phyloP scores from a whole-genome alignment of 345 rosid species.

The Fremontodendron californicum region DNA sequence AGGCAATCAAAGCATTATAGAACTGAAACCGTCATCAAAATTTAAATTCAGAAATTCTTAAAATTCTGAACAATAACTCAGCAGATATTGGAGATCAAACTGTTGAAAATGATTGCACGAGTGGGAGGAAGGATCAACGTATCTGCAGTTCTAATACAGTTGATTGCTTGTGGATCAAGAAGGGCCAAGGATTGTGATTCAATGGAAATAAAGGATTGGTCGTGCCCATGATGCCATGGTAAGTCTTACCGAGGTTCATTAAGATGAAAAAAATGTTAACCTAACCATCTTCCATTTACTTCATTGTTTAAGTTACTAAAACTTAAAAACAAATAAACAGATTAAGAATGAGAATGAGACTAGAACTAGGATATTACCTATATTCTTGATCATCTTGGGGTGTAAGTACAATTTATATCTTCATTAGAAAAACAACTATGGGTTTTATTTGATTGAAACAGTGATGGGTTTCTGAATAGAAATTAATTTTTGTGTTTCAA shows the following conservation, averaged over 20 bases:
- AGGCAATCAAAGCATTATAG: neutral
- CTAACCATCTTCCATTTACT: too few species aligned
- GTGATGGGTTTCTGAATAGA: neutral
- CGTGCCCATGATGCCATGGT: neutral
- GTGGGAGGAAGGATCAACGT: constrained; percentile 56
- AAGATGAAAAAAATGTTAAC: constrained; percentile 3
- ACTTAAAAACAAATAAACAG: neutral
- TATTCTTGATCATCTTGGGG: neutral
- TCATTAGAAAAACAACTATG: neutral
- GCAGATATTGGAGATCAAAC: constrained; percentile 39
- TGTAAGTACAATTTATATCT: neutral
- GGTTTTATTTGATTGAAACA: too few species aligned
- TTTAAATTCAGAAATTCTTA: constrained; percentile 39
- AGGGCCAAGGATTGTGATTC: constrained; percentile 2
- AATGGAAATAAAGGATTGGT: neutral
- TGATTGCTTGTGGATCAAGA: constrained; percentile 49
- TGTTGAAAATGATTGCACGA: constrained; percentile 25
- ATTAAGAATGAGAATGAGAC: neutral
- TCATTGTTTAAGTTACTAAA: neutral
- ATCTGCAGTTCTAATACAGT: constrained; percentile 43
- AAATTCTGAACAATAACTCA: constrained; percentile 15
- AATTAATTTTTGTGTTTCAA: neutral
- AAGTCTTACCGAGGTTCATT: neutral
- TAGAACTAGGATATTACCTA: neutral
- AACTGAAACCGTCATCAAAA: constrained; percentile 15